These are phyloP conservation scores for Anthoceros angustus DNA, from an alignment of 225 moss, liverwort and hornwort genomes.

Conservation along the genomic window DNA sequence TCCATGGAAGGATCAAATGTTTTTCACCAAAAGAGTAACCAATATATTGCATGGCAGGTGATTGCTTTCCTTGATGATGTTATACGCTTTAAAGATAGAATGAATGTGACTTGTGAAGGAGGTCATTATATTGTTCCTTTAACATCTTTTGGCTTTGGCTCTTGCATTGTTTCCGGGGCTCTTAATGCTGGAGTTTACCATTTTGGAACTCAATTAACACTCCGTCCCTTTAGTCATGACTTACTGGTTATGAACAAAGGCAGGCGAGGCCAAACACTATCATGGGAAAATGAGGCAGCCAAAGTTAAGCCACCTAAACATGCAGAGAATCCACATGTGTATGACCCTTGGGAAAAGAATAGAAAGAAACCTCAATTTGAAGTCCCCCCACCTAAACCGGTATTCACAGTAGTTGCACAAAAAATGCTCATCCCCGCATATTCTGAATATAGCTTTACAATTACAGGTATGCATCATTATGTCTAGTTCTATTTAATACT, in stretches of 20 bases:
- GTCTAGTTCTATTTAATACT: neutral
- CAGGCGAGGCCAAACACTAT: conserved; percentile 28
- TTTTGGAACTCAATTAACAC: conserved; percentile 53
- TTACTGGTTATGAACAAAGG: conserved; percentile 53
- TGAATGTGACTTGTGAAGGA: conserved; percentile 43
- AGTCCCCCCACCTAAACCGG: conserved; percentile 6
- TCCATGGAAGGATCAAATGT: no score
- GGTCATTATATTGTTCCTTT: conserved; percentile 39
- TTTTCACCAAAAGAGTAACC: neutral
- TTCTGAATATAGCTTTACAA: conserved; percentile 28
- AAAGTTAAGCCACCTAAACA: conserved; percentile 11
- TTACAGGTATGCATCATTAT: conserved; percentile 18
- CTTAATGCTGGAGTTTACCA: conserved; percentile 43
- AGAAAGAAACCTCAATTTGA: neutral
- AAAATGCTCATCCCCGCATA: conserved; percentile 28
- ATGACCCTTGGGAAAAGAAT: conserved; percentile 2
- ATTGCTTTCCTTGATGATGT: conserved; percentile 48
- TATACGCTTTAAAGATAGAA: conserved; percentile 32
- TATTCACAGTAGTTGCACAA: conserved; percentile 16
- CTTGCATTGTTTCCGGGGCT: conserved; percentile 35
- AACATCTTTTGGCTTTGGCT: conserved; percentile 38
- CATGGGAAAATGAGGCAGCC: conserved; percentile 24
- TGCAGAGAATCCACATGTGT: neutral
- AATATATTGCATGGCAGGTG: conserved; percentile 23
- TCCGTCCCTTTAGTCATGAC: conserved; percentile 28